Evolutionary conservation across 768 basidiomycete genomes (phyloP), one percentile per base, ranked within the genome.

Genomic region (Coprinopsis strossmayeri): DNA sequence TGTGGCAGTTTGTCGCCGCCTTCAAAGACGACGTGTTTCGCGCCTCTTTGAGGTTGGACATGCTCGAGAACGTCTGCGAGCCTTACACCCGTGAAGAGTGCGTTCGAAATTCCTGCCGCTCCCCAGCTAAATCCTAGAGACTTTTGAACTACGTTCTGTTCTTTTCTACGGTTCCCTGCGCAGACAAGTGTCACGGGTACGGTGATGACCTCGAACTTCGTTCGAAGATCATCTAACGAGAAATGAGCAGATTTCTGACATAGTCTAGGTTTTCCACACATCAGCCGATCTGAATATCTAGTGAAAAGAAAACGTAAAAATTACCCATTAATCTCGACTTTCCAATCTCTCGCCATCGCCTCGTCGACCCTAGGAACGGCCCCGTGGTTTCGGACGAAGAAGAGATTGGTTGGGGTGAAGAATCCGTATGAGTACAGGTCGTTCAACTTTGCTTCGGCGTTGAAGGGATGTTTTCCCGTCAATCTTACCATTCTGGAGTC

Each of bases 361-460:
- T 60, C 59, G n/a, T 66, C 61, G 12, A 82, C 63, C 17, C 60
- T 59, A 1, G 81, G 81, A 3, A 79, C 79, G 1, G 77, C 70
- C 10, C 82, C 81, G 51, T 83, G 81, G 52, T 78, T 82, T 13
- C 81, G 72, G n/a, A 82, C 81, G 55, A 68, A 82, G 62, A 74
- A 77, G 7, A 78, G 65, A 50, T 70, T 66, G 44, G 68, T 68
- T 0, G 80, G 74, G 0, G 80, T 82, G 46, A 82, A 53, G 59
- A 82, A 82, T 11, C 80, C 80, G 53, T 69, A 50, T 2, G 63
- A 50, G 52, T 73, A 77, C 3, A 81, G 63, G 20, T 61, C 62
- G n/a, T 62, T 60, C 13, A 82, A 62, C 17, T 58, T 65, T 0
- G 78, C 66, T 57, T 83, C 82, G 25, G 61, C 54, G 59, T 83